Evolutionary conservation across 192 early-diverging fungal genomes (phyloP), one percentile per base, ranked within the genome.

Genomic region (Thoreauomyces humboldtii): DNA sequence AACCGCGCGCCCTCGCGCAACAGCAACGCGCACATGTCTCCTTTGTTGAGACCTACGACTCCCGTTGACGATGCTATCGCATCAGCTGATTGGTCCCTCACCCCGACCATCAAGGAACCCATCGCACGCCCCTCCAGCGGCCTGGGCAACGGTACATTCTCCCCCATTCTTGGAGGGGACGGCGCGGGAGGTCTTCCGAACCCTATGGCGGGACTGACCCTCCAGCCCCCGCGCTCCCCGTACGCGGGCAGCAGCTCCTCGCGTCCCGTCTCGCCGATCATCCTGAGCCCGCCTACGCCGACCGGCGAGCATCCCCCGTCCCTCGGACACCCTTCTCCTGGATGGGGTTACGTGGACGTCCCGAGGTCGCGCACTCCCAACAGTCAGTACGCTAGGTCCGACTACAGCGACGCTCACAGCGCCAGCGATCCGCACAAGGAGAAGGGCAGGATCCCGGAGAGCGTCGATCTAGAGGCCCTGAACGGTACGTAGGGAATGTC

Each of bases 381-480:
- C 27, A 65, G 56, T 52, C 41, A 29, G 7, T 79, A 74, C 57
- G 71, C 73, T 4, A 27, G 47, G 29, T 69, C 69, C 28, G 77
- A 74, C 59, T 69, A 71, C 71, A 77, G 72, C 48, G 70, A 73
- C 35, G 59, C 59, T 32, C 47, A 63, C 55, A 64, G 41, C 27
- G 52, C 59, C 31, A 69, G 71, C 27, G 77, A 79, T 36, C 52
- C 65, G 24, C 70, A 77, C 65, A 91, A 91, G 64, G 86, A 88
- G 25, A 93, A 91, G 73, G 80, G 80, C 38, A 88, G 86, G 48
- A 81, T 83, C 61, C 84, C 86, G 11, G 88, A 91, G 21, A 77
- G 81, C 9, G 83, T 92, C 27, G 89, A 92, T 69, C 81, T 93
- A 61, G 83, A 87, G 19, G 44, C 86, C 15, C 70, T 92, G 45